A percentile compares a stretch with the other conserved stretches of the same genome.
Conservation (phyloP, 371 early-diverging fungal genomes). For the Mortierella sp. region DNA sequence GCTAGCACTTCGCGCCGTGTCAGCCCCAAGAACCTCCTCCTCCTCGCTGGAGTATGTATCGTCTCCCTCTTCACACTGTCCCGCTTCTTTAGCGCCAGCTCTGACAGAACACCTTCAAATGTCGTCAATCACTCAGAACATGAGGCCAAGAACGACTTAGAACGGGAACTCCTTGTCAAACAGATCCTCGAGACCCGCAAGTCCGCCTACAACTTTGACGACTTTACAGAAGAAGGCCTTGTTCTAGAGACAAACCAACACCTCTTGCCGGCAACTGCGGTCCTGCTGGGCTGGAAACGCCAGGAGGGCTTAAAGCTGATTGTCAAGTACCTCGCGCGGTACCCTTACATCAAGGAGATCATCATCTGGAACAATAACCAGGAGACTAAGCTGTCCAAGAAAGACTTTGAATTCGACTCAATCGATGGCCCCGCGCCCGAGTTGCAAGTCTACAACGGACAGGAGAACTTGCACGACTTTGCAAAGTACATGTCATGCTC, state of each 20-base stretch:
- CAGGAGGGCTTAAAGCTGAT: slow-evolving; percentile 61
- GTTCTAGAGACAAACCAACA: slow-evolving; percentile 27
- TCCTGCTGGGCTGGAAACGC: slow-evolving; percentile 58
- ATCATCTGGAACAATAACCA: slow-evolving; percentile 67
- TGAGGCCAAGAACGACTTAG: slow-evolving; percentile 27
- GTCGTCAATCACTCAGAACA: slow-evolving; percentile 12
- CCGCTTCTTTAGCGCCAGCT: slow-evolving; percentile 18
- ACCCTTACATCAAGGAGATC: slow-evolving; percentile 72
- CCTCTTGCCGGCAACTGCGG: slow-evolving; percentile 49
- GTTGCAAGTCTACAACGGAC: slow-evolving; percentile 62
- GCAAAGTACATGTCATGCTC: slow-evolving; percentile 74
- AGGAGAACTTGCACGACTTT: slow-evolving; percentile 67
- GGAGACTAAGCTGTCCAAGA: slow-evolving; percentile 30
- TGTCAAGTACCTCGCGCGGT: slow-evolving; percentile 64
- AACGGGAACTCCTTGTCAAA: slow-evolving; percentile 33
- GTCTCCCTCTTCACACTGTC: slow-evolving; percentile 34
- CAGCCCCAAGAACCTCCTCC: slow-evolving; percentile 18
- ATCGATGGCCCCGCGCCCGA: slow-evolving; percentile 45
- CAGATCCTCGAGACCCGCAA: slow-evolving; percentile 41
- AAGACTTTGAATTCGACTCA: slow-evolving; percentile 58
- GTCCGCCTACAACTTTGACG: slow-evolving; percentile 40
- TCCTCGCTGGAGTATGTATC: slow-evolving; percentile 32
- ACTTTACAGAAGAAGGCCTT: slow-evolving; percentile 53
- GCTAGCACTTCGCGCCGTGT: neutral
- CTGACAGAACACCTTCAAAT: neutral